phyloP scores from a whole-genome alignment of 305 asterid species.

The Fraxinus paxiana region DNA sequence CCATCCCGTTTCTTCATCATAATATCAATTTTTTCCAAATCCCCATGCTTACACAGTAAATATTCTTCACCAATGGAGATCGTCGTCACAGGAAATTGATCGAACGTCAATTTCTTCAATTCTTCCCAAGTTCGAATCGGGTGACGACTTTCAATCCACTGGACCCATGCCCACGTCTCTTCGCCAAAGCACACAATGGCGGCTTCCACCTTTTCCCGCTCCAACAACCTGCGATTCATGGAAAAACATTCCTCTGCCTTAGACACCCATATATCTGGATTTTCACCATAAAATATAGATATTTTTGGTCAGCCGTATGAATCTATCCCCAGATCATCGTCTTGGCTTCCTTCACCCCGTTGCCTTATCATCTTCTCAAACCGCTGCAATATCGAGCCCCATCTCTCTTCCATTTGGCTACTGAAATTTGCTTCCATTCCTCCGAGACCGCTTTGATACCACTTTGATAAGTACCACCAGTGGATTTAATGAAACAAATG shows the following conservation, averaged over 20 bases:
- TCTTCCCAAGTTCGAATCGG: background rate
- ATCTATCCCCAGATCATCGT: too few species aligned
- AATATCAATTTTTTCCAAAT: background rate
- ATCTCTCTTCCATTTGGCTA: background rate
- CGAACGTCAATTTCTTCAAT: background rate
- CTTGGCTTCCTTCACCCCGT: background rate
- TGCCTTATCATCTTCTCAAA: background rate
- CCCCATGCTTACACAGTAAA: background rate
- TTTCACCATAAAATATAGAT: too few species aligned
- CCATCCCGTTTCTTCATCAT: background rate
- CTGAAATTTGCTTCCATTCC: background rate
- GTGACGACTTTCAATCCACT: background rate
- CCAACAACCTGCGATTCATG: background rate
- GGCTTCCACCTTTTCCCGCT: background rate
- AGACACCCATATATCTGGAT: background rate
- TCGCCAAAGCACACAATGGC: background rate
- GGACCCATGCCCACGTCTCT: background rate
- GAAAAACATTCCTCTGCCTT: background rate
- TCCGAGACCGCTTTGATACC: background rate
- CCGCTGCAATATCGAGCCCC: background rate
- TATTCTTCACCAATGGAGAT: background rate
- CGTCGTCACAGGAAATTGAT: background rate
- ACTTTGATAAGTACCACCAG: background rate
- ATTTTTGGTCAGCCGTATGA: too few species aligned
- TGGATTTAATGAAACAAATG: background rate